Conservation (phyloP, 805 yeast genomes). For the Monosporozyma solicola region DNA sequence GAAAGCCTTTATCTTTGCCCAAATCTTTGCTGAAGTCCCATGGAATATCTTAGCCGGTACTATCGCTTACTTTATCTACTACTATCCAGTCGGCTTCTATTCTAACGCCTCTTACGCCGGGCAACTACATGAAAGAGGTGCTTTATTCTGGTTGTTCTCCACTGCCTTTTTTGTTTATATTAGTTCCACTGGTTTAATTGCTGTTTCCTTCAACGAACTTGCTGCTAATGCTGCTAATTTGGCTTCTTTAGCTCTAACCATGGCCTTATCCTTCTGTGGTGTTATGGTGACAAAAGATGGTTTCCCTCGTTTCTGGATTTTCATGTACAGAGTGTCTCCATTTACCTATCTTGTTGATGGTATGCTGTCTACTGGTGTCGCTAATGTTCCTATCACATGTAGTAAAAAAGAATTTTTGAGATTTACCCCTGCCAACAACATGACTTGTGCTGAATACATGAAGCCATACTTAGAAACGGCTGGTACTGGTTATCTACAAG, state of each 20-base stretch:
- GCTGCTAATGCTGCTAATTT: conserved; percentile 59
- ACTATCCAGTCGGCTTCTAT: conserved; percentile 66
- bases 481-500: conserved; percentile 42
- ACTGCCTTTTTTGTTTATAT: conserved; percentile 44
- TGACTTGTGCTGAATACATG: conserved; percentile 52
- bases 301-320: conserved; percentile 70
- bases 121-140: conserved; percentile 45
- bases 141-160: conserved; percentile 40
- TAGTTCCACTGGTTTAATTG: conserved; percentile 49
- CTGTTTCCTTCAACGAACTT: conserved; percentile 49
- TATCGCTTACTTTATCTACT: conserved; percentile 50
- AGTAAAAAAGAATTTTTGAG: conserved; percentile 37
- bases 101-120: conserved; percentile 48
- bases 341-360: conserved; percentile 56
- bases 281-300: conserved; percentile 49
- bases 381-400: conserved; percentile 41
- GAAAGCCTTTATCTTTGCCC: conserved; percentile 53
- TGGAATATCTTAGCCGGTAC: conserved; percentile 57
- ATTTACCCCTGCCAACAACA: conserved; percentile 45
- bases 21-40: conserved; percentile 57
- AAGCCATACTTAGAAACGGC: conserved; percentile 24
- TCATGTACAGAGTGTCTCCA: conserved; percentile 70
- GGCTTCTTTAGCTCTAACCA: conserved; percentile 47
- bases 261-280: conserved; percentile 70
- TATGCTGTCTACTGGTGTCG: conserved; percentile 47